Percentiles rank a stretch among this genome's conserved stretches.
phyloP scores from a whole-genome alignment of 306 rosid species.

The Quercus ilex region DNA sequence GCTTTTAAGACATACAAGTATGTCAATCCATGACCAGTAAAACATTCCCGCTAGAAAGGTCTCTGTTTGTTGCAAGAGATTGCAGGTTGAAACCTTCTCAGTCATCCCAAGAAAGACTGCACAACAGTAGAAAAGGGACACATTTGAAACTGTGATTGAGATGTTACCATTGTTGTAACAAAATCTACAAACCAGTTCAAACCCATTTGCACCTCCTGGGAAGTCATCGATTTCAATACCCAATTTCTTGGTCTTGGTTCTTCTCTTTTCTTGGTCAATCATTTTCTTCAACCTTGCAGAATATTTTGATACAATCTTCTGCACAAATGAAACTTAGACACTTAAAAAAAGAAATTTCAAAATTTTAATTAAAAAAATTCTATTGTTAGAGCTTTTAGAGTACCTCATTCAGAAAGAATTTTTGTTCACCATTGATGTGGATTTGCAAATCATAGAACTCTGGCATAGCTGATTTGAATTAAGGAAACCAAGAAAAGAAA shows the following conservation, averaged over 20 bases:
- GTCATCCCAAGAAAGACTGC: slow-evolving; percentile 63
- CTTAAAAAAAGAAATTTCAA: not conserved
- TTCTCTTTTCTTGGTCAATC: slow-evolving; percentile 37
- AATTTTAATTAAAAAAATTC: not conserved
- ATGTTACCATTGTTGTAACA: slow-evolving; percentile 57
- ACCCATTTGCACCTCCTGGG: slow-evolving; percentile 74
- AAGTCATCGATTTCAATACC: slow-evolving; percentile 45
- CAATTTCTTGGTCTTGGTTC: slow-evolving; percentile 23
- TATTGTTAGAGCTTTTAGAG: not conserved
- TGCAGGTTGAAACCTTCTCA: slow-evolving; percentile 41
- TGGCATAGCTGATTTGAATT: slow-evolving; percentile 44
- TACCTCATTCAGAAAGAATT: slow-evolving; percentile 58
- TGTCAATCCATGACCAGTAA: slow-evolving; percentile 61
- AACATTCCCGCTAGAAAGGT: slow-evolving; percentile 46
- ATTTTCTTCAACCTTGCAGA: slow-evolving; percentile 48
- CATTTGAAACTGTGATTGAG: slow-evolving; percentile 46
- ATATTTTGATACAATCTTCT: slow-evolving; percentile 45
- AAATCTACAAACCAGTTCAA: slow-evolving; percentile 62
- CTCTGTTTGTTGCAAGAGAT: slow-evolving; percentile 59
- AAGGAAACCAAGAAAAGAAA: slow-evolving; percentile 17
- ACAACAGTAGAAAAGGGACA: slow-evolving; percentile 52
- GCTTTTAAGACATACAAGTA: slow-evolving; percentile 40
- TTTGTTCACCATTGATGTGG: slow-evolving; percentile 50
- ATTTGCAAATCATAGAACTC: slow-evolving; percentile 46
- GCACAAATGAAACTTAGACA: slow-evolving; percentile 18